Evolutionary conservation across 1,284 basidiomycete species (phyloP), one percentile per base, ranked within the genome.

Genomic region (Malassezia cuniculi): DNA sequence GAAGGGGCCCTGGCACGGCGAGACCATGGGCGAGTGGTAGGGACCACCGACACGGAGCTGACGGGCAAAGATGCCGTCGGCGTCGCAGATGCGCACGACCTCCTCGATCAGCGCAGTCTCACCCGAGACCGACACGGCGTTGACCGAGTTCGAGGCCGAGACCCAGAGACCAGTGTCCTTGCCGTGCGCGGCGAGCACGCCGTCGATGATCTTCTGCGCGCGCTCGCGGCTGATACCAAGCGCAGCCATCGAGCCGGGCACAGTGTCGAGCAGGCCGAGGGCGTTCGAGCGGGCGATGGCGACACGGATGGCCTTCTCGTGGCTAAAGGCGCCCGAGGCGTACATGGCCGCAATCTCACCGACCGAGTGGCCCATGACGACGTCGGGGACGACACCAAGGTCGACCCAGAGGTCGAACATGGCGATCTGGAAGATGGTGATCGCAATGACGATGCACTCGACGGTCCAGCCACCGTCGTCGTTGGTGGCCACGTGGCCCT

Each of bases 271-370:
- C 11, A 35, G 24, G 3, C 19, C 31, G 7, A 48, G 37, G n/a
- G 37, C 37, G 20, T 41, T 37, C 12, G 47, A 36, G 11, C 47
- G 47, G 1, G 38, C 37, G 32, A 44, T 36, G n/a, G 38, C 42
- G 18, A 42, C 34, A n/a, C 37, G 36, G 34, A 44, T 37, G 7
- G 47, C 47, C 32, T 36, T 34, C 26, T 37, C 34, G 20, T 39
- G 34, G 17, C 34, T 24, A 10, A 39, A 29, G 11, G 43, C 39
- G 31, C 47, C 47, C 8, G 38, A 41, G 14, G 44, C 48, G 31
- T 50, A 50, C 32, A 40, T 36, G 6, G 38, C 35, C 2, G 48
- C 48, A 29, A 40, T 43, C 37, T 50, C 48, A 36, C 48, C 48
- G 12, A 41, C 43, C 25, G 35, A 38, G 36, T 50, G 48, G 10